phyloP scores from a whole-genome alignment of 495 filamentous ascomycete genomes.

The Aspergillus panamensis region DNA sequence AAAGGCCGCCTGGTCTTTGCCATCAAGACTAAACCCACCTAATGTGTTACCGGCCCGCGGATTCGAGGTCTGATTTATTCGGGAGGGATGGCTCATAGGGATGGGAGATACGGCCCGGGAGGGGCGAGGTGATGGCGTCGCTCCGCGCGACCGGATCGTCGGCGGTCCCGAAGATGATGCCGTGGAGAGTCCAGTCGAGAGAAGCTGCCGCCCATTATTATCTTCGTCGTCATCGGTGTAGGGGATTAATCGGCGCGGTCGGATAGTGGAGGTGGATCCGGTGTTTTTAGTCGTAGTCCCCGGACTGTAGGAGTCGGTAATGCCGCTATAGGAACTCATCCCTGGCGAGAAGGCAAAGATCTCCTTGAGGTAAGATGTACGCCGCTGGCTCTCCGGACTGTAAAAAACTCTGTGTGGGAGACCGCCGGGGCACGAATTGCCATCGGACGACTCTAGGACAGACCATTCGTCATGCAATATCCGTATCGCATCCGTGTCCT shows the following conservation, averaged over 20 bases:
- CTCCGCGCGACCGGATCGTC: constrained; percentile 36
- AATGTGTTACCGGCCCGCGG: constrained; percentile 27
- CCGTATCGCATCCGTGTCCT: constrained; percentile 40
- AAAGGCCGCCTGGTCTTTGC: constrained; percentile 26
- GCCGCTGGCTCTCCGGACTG: constrained; percentile 26
- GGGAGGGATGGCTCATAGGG: constrained; percentile 45
- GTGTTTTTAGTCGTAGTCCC: constrained; percentile 34
- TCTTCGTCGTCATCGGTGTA: constrained; percentile 39
- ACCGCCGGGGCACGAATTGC: constrained; percentile 41
- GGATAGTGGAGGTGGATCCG: constrained; percentile 37
- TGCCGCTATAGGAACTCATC: constrained; percentile 46
- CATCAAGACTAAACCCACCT: constrained; percentile 23
- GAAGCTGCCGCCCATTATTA: constrained; percentile 30
- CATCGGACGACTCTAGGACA: constrained; percentile 43
- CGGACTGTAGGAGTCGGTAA: constrained; percentile 38
- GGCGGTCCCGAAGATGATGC: constrained; percentile 27
- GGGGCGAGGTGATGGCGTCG: constrained; percentile 42
- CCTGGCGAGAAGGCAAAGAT: constrained; percentile 28
- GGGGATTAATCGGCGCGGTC: constrained; percentile 45
- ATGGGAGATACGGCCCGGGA: constrained; percentile 48
- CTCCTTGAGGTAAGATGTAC: constrained; percentile 19
- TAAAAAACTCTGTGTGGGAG: constrained; percentile 22
- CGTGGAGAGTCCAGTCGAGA: constrained; percentile 34
- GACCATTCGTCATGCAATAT: constrained; percentile 44
- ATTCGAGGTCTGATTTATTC: constrained; percentile 29